Conservation (phyloP, 2,329 filamentous ascomycete species). For the Cadophora luteo-olivacea region DNA sequence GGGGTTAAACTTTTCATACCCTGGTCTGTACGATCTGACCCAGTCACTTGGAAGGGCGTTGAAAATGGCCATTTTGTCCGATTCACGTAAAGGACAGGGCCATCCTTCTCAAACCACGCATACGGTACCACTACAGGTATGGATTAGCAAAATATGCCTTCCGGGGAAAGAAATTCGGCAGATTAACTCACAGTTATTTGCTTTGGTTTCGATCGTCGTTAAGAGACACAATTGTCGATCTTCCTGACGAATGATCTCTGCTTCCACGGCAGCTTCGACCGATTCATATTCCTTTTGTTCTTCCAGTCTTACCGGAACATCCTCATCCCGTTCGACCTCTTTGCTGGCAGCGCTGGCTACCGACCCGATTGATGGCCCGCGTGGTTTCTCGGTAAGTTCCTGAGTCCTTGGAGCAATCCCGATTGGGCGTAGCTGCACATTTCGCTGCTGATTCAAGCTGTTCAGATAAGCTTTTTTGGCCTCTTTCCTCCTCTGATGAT, state of each 20-base stretch:
- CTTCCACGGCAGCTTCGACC: constrained; percentile 9
- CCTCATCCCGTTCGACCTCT: neutral
- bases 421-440: constrained; percentile 17
- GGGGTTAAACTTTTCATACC: constrained; percentile 23
- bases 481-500: constrained; percentile 25
- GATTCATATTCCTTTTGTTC: constrained; percentile 7
- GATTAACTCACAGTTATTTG: constrained; percentile 6
- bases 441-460: constrained; percentile 10
- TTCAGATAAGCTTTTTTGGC: constrained; percentile 19
- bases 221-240: constrained; percentile 9
- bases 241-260: constrained; percentile 15
- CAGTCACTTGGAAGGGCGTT: constrained; percentile 21
- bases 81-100: constrained; percentile 25
- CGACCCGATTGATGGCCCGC: neutral
- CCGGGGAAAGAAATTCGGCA: neutral
- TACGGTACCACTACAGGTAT: constrained; percentile 26
- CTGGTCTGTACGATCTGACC: constrained; percentile 24
- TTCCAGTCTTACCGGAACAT: neutral
- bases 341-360: neutral
- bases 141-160: neutral
- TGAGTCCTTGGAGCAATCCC: constrained; percentile 6
- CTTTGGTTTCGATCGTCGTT: constrained; percentile 5
- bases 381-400: constrained; percentile 1
- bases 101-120: constrained; percentile 28
- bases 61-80: constrained; percentile 26